Conservation (phyloP, 2,329 filamentous ascomycete genomes). For the Talaromyces sp. region DNA sequence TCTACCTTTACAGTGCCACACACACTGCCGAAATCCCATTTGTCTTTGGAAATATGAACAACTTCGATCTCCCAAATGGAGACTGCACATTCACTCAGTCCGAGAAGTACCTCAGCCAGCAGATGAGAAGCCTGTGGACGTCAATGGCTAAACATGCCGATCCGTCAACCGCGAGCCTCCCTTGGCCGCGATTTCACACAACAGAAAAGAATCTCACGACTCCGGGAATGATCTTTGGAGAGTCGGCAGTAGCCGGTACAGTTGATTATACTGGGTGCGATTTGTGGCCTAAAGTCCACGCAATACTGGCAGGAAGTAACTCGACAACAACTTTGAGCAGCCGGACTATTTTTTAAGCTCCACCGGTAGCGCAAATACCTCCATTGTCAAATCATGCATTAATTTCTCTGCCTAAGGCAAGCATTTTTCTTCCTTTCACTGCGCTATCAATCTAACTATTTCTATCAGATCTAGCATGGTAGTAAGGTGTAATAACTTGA, state of each 20-base stretch:
- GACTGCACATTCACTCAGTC: slow-evolving; percentile 19
- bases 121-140: slow-evolving; percentile 23
- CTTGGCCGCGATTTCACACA: slow-evolving; percentile 19
- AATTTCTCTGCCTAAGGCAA: not conserved
- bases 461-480: not conserved
- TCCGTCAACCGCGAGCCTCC: slow-evolving; percentile 16
- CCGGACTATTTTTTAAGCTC: not conserved
- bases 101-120: slow-evolving; percentile 19
- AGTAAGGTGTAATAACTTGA: not conserved
- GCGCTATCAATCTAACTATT: not conserved
- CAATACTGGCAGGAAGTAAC: not conserved
- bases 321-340: not conserved
- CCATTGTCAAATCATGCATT: not conserved
- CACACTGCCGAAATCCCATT: slow-evolving; percentile 18
- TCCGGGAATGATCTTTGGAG: slow-evolving; percentile 19
- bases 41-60: slow-evolving; percentile 19
- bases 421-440: not conserved
- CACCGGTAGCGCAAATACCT: not conserved
- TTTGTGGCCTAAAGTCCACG: slow-evolving; percentile 20
- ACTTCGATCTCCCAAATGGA: not conserved
- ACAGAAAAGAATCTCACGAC: slow-evolving; percentile 14
- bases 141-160: slow-evolving; percentile 22
- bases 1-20: slow-evolving; percentile 14
- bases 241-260: slow-evolving; percentile 15
- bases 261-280: slow-evolving; percentile 21